Percentiles rank a stretch among this genome's conserved stretches.
Conservation (phyloP, 768 basidiomycete genomes). For the Podaxis sp. region DNA sequence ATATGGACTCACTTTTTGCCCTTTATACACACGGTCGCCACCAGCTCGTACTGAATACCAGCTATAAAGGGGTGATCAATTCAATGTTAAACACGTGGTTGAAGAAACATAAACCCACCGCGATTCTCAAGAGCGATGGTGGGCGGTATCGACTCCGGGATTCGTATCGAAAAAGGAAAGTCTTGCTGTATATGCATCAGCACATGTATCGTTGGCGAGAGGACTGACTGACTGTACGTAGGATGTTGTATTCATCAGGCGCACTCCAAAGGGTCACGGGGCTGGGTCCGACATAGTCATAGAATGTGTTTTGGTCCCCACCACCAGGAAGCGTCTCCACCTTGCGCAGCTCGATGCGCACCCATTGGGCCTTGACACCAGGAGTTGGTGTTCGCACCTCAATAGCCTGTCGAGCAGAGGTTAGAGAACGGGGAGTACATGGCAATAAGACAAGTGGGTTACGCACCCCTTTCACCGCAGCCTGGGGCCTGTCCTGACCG, state of each 20-base stretch:
- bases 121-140: slow-evolving; percentile 75
- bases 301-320: slow-evolving; percentile 64
- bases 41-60: slow-evolving; percentile 86
- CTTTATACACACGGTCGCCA: slow-evolving; percentile 81
- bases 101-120: slow-evolving; percentile 35
- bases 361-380: slow-evolving; percentile 88
- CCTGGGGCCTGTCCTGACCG: slow-evolving; percentile 70
- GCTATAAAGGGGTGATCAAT: slow-evolving; percentile 33
- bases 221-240: slow-evolving; percentile 56
- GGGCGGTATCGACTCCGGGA: slow-evolving; percentile 90
- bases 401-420: slow-evolving; percentile 54
- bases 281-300: slow-evolving; percentile 76
- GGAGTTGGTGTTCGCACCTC: slow-evolving; percentile 75
- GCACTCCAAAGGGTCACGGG: slow-evolving; percentile 84
- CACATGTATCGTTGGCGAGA: slow-evolving; percentile 4
- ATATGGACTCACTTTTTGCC: slow-evolving; percentile 65
- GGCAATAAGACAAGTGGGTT: neutral
- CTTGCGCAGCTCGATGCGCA: slow-evolving; percentile 87
- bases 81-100: neutral
- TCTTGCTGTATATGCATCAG: slow-evolving; percentile 54
- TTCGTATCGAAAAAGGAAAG: slow-evolving; percentile 84
- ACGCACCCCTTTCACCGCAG: slow-evolving; percentile 82
- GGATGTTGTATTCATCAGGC: slow-evolving; percentile 63
- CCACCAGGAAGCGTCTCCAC: slow-evolving; percentile 80
- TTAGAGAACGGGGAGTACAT: neutral